A percentile compares a stretch with the other conserved stretches of the same genome.
phyloP scores from a whole-genome alignment of 768 basidiomycete species.

The Suillus occidentalis region DNA sequence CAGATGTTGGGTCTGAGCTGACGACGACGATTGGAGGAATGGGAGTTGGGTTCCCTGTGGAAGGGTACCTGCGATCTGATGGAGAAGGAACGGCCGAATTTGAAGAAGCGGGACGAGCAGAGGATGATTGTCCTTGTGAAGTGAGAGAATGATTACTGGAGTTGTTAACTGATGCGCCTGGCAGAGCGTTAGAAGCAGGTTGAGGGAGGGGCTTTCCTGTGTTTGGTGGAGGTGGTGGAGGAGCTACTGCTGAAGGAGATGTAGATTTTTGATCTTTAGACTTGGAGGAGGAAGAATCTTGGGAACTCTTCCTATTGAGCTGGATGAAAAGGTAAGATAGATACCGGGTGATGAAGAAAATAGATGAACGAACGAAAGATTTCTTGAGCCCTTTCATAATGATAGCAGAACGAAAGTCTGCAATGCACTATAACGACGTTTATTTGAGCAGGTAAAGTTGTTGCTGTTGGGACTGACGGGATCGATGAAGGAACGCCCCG shows the following conservation, averaged over 20 bases:
- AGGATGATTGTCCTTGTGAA: slow-evolving; percentile 39
- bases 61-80: slow-evolving; percentile 59
- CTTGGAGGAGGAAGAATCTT: slow-evolving; percentile 67
- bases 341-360: slow-evolving; percentile 15
- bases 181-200: slow-evolving; percentile 41
- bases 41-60: slow-evolving; percentile 42
- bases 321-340: slow-evolving; percentile 32
- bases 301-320: slow-evolving; percentile 69
- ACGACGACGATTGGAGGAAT: slow-evolving; percentile 88
- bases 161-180: slow-evolving; percentile 35
- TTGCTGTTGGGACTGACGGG: slow-evolving; percentile 21
- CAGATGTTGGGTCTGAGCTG: slow-evolving; percentile 63
- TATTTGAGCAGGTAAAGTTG: slow-evolving; percentile 11
- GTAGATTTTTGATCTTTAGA: slow-evolving; percentile 59
- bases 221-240: slow-evolving; percentile 66
- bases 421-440: slow-evolving; percentile 7
- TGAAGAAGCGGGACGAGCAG: slow-evolving; percentile 45
- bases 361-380: slow-evolving; percentile 56
- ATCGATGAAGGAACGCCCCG: slow-evolving; percentile 39
- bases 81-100: slow-evolving; percentile 38
- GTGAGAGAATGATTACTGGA: slow-evolving; percentile 40
- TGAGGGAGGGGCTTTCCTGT: slow-evolving; percentile 64
- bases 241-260: slow-evolving; percentile 37
- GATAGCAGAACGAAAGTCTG: slow-evolving; percentile 19
- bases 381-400: slow-evolving; percentile 85